A percentile compares a stretch with the other conserved stretches of the same genome.
These are phyloP conservation scores for Suillus lakei DNA, from an alignment of 768 basidiomycete genomes.

Conservation along the genomic window DNA sequence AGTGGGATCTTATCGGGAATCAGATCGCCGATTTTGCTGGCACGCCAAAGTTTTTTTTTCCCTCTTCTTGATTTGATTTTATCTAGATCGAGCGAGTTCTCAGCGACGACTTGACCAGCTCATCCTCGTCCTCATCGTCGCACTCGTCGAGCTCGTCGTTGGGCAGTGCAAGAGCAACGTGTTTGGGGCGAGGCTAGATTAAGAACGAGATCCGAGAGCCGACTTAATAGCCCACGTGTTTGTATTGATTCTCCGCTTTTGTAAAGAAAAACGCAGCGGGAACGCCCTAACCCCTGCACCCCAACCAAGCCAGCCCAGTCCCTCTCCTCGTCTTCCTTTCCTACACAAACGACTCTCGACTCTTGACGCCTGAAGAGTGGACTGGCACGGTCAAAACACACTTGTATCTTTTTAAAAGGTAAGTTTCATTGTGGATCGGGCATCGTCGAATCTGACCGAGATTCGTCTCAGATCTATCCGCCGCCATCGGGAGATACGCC, in stretches of 20 bases:
- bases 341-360: too few species aligned
- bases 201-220: not conserved
- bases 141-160: not conserved
- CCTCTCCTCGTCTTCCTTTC: constrained; percentile 1
- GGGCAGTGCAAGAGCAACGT: constrained; percentile 3
- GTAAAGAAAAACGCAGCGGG: constrained; percentile 5
- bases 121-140: too few species aligned
- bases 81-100: not conserved
- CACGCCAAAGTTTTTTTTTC: not conserved
- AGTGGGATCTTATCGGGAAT: not conserved
- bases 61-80: too few species aligned
- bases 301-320: not conserved
- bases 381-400: constrained; percentile 1
- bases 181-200: constrained; percentile 3
- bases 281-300: constrained; percentile 7
- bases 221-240: constrained; percentile 1
- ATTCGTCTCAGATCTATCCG: constrained; percentile 40
- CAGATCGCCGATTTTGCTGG: not conserved
- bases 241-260: constrained; percentile 7
- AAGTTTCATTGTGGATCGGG: not conserved
- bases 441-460: not conserved
- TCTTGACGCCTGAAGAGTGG: not conserved
- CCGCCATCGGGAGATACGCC: constrained; percentile 70
- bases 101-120: not conserved
- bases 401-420: not conserved